These are phyloP conservation scores for Scleromitrula shiraiana DNA, from an alignment of 2,329 filamentous ascomycete genomes.

Conservation along the genomic window DNA sequence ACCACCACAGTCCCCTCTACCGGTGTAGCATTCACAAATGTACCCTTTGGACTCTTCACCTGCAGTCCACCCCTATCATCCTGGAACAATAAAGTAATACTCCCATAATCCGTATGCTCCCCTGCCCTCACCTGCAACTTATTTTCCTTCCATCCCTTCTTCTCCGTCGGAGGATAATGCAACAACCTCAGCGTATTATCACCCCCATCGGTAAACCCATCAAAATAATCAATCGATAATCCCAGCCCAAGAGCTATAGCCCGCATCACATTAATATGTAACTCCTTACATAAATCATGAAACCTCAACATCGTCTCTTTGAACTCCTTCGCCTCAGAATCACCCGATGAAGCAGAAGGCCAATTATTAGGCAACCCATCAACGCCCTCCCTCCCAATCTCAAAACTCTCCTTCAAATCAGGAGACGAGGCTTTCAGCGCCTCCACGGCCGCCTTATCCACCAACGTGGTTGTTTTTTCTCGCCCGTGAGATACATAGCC, in stretches of 20 bases:
- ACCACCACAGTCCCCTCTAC: constrained; percentile 77
- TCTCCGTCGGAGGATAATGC: constrained; percentile 46
- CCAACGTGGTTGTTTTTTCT: constrained; percentile 22
- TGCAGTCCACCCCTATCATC: constrained; percentile 44
- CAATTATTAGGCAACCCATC: constrained; percentile 66
- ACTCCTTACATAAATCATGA: constrained; percentile 60
- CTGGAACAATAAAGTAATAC: constrained; percentile 46
- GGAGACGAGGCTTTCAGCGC: constrained; percentile 48
- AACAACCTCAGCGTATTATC: constrained; percentile 54
- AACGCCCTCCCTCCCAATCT: constrained; percentile 55
- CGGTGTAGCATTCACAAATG: constrained; percentile 75
- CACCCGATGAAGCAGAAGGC: constrained; percentile 45
- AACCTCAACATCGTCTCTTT: constrained; percentile 67
- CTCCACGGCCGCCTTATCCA: constrained; percentile 29
- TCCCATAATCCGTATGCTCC: constrained; percentile 46
- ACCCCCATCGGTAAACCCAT: constrained; percentile 59
- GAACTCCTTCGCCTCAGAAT: constrained; percentile 50
- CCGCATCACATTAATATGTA: constrained; percentile 75
- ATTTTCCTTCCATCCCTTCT: constrained; percentile 43
- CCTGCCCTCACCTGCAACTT: constrained; percentile 40
- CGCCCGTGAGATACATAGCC: constrained; percentile 52
- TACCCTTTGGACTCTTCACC: constrained; percentile 61
- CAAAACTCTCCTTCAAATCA: constrained; percentile 57
- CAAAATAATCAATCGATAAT: constrained; percentile 65
- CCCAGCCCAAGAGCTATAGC: constrained; percentile 78